phyloP scores from a whole-genome alignment of 164 flowering plant species.

The Cinnamomum micranthum region DNA sequence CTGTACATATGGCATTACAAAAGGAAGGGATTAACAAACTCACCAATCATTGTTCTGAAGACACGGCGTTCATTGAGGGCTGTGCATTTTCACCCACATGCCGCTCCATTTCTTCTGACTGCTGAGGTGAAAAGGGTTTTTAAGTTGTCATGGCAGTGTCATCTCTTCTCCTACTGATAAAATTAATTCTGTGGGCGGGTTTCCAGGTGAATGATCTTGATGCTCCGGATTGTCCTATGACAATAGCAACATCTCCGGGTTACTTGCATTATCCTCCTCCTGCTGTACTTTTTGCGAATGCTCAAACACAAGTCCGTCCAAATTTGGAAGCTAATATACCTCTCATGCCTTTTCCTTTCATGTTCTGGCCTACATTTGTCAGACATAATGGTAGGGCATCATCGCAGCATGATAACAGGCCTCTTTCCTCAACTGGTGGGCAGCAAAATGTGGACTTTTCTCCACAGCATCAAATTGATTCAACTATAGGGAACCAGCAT shows the following conservation, averaged over 20 bases:
- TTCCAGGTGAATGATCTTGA: slow-evolving; percentile 89
- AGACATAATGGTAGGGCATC: slow-evolving; percentile 42
- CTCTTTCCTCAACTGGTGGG: slow-evolving; percentile 26
- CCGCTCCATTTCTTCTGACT: slow-evolving; percentile 83
- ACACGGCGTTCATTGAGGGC: slow-evolving; percentile 95
- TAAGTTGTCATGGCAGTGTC: slow-evolving; percentile 2
- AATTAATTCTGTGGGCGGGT: slow-evolving; percentile 18
- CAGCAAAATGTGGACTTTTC: slow-evolving; percentile 47
- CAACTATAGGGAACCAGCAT: slow-evolving; percentile 53
- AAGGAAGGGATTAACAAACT: slow-evolving; percentile 50
- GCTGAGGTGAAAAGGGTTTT: slow-evolving; percentile 62
- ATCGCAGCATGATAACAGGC: slow-evolving; percentile 32
- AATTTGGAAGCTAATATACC: slow-evolving; percentile 42
- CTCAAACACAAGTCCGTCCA: slow-evolving; percentile 41
- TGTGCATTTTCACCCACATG: slow-evolving; percentile 96
- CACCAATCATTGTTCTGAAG: slow-evolving; percentile 67
- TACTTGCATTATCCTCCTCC: slow-evolving; percentile 86
- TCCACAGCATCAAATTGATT: slow-evolving; percentile 48
- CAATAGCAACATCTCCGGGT: slow-evolving; percentile 76
- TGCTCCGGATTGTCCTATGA: slow-evolving; percentile 78
- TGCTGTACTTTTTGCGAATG: slow-evolving; percentile 65
- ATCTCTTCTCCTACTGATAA: background rate
- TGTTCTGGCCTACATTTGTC: slow-evolving; percentile 57
- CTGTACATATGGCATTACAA: slow-evolving; percentile 91
- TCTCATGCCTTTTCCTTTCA: slow-evolving; percentile 51